Evolutionary conservation across 73 alveolate species (phyloP), one percentile per base, ranked within the genome.

Genomic region (Diophrys appendiculata): DNA sequence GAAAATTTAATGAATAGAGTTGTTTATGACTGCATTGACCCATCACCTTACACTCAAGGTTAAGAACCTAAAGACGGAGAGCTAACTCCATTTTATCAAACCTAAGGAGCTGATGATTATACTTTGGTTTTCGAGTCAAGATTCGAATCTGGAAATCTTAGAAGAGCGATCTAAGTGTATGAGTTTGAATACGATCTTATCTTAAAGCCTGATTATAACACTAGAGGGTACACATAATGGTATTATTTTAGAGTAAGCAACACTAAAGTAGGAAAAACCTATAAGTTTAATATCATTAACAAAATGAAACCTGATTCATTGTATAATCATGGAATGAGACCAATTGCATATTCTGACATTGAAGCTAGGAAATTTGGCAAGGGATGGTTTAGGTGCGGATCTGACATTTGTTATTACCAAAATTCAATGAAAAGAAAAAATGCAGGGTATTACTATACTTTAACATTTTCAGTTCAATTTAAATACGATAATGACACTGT

Each of bases 211-310:
- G 99, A 98, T 90, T 97, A 97, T 86, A 95, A 97, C 84, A 98
- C 99, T 22, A 90, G 98, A 65, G 99, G 99, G 68, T 95, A 98
- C 88, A 97, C 99, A 29, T 97, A 98, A 77, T 98, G 99, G 99
- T 98, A 95, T 81, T 97, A 95, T 76, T 98, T 97, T 87, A 87
- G 98, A 13, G 95, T 98, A 18, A 81, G 94, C 0, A 98, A 98
- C 81, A 97, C 99, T 29, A 88, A 98, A 77, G 93, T 93, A 73
- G 99, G 98, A 29, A 94, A 93, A 43, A 95, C 90, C 32, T 95
- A 95, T 56, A 85, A 98, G 54, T 97, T 98, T 90, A 98, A 98
- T 88, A 98, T 98, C 54, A 96, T 98, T 69, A 98, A 98, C 91
- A 92, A 97, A 98, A 92, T 97, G 95, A 97, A 98, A 78, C 99